Evolutionary conservation across 2,329 filamentous ascomycete species (phyloP).

Genomic region (Hypomyces perniciosus): DNA sequence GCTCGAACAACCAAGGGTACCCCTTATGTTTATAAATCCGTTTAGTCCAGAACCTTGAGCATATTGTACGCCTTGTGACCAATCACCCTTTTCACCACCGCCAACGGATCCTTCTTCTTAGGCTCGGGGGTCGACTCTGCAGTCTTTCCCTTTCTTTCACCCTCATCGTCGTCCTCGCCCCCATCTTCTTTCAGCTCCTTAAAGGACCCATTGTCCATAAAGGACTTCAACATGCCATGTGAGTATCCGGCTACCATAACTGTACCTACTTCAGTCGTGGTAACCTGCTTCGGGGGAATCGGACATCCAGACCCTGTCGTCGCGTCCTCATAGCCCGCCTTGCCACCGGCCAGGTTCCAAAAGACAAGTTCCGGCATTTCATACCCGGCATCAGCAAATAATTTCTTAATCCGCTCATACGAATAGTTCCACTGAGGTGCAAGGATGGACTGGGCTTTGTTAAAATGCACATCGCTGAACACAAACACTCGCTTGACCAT

Average conservation of each 20-base stretch:
- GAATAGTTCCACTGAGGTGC: conserved; percentile 35
- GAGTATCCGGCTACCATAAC: conserved; percentile 51
- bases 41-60: no score
- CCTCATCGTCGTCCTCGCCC: conserved; percentile 24
- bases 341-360: conserved; percentile 49
- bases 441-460: conserved; percentile 25
- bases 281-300: conserved; percentile 43
- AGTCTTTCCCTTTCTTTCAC: not conserved
- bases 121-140: not conserved
- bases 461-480: conserved; percentile 57
- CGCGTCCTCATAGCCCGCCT: conserved; percentile 18
- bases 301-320: conserved; percentile 17
- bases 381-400: conserved; percentile 45
- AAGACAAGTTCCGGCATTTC: conserved; percentile 55
- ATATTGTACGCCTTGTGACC: no score
- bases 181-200: conserved; percentile 32
- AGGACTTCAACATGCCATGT: conserved; percentile 52
- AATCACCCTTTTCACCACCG: no score
- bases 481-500: conserved; percentile 58
- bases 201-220: conserved; percentile 45
- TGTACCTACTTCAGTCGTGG: conserved; percentile 37
- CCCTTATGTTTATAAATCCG: no score
- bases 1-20: no score
- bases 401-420: conserved; percentile 42
- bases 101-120: not conserved